Evolutionary conservation across 1,284 basidiomycete species (phyloP).

Genomic region (Ganoderma meredithae): DNA sequence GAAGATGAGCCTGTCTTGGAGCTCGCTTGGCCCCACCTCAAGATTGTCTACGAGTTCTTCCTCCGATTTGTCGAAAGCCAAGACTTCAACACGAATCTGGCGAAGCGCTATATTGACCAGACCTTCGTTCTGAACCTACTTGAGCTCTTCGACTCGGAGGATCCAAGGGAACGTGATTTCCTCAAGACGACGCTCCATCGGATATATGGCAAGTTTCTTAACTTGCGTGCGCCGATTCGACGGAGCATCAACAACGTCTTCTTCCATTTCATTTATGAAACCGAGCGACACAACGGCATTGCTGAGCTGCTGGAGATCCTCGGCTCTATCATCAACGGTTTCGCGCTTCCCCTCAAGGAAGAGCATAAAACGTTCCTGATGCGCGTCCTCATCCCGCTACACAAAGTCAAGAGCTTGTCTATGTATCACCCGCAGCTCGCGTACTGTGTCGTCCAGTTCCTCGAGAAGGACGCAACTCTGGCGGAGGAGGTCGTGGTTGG

Average conservation of each 20-base stretch:
- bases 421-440: conserved; percentile 98
- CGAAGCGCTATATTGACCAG: conserved; percentile 98
- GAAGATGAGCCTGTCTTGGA: conserved; percentile 99
- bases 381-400: conserved; percentile 94
- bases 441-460: conserved; percentile 98
- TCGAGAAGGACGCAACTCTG: conserved; percentile 94
- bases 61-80: conserved; percentile 97
- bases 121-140: conserved; percentile 95
- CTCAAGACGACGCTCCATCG: conserved; percentile 99
- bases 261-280: conserved; percentile 99
- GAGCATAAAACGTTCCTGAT: conserved; percentile 99
- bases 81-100: conserved; percentile 98
- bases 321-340: conserved; percentile 99
- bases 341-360: conserved; percentile 97
- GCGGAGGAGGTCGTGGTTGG: conserved; percentile 98
- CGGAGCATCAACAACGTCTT: conserved; percentile 99
- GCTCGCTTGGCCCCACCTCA: conserved; percentile 98
- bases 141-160: conserved; percentile 98
- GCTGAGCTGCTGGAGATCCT: conserved; percentile 98
- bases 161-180: conserved; percentile 98
- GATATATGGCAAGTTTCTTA: conserved; percentile 99
- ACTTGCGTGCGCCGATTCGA: conserved; percentile 97
- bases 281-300: conserved; percentile 98
- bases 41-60: conserved; percentile 99
- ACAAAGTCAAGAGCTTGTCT: conserved; percentile 97